Conservation (phyloP, 768 basidiomycete species). For the Hydnomerulius pinastri region DNA sequence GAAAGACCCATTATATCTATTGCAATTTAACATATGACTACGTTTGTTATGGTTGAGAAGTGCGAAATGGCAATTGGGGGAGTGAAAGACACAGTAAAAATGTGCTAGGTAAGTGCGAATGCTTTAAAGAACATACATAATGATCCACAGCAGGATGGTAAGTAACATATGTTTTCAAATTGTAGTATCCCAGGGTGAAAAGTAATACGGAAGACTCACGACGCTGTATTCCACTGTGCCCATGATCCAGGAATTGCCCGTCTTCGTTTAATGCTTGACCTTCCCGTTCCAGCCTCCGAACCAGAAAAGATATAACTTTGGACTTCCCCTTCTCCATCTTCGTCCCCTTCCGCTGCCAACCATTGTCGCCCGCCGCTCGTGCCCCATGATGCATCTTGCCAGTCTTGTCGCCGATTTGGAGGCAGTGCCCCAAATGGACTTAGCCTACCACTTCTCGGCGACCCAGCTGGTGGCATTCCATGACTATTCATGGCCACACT, state of each 20-base stretch:
- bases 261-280: constrained; percentile 28
- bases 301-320: constrained; percentile 21
- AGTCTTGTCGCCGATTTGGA: constrained; percentile 7
- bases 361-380: constrained; percentile 24
- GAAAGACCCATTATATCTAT: constrained; percentile 25
- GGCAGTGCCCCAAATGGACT: constrained; percentile 16
- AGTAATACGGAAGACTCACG: constrained; percentile 13
- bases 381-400: constrained; percentile 24
- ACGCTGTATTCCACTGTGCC: constrained; percentile 31
- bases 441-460: constrained; percentile 18
- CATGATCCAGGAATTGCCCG: constrained; percentile 36
- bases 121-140: not conserved
- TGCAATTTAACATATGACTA: constrained; percentile 19
- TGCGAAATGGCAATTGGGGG: too few species aligned
- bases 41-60: constrained; percentile 8
- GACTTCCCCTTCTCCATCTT: constrained; percentile 29
- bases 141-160: constrained; percentile 5
- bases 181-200: not conserved
- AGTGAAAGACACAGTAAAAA: too few species aligned
- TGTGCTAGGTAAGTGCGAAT: constrained; percentile 4
- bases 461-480: constrained; percentile 11
- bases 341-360: constrained; percentile 28
- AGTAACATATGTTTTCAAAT: constrained; percentile 4
- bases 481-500: constrained; percentile 12
- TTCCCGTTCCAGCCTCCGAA: constrained; percentile 14